These are phyloP conservation scores for Trichoderma erinaceum DNA, from an alignment of 495 filamentous ascomycete species.

Conservation along the genomic window DNA sequence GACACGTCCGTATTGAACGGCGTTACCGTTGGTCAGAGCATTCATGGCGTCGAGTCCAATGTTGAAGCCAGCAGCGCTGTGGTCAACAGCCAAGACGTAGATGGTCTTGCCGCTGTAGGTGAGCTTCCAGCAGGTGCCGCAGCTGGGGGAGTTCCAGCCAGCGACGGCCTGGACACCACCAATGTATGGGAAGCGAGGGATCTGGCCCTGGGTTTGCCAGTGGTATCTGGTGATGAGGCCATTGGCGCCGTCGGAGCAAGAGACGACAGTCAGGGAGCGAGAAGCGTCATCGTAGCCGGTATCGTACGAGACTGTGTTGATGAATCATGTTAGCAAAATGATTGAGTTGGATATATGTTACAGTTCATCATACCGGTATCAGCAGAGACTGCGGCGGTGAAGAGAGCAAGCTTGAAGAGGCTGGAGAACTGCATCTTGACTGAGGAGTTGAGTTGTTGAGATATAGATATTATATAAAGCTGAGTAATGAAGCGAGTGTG, in stretches of 20 bases:
- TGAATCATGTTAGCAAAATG: constrained; percentile 18
- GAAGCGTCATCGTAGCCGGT: constrained; percentile 48
- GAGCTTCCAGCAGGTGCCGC: constrained; percentile 65
- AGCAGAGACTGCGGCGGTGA: constrained; percentile 32
- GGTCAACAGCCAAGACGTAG: constrained; percentile 63
- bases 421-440: constrained; percentile 49
- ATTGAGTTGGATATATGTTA: constrained; percentile 13
- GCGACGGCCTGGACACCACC: constrained; percentile 55
- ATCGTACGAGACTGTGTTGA: constrained; percentile 47
- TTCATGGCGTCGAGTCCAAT: constrained; percentile 62
- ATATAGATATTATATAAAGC: neutral
- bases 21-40: constrained; percentile 53
- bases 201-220: constrained; percentile 38
- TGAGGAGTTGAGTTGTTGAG: constrained; percentile 9
- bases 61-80: constrained; percentile 54
- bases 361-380: constrained; percentile 25
- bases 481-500: neutral
- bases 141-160: constrained; percentile 53
- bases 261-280: constrained; percentile 39
- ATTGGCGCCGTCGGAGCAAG: constrained; percentile 55
- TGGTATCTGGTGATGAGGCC: constrained; percentile 50
- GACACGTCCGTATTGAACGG: constrained; percentile 49
- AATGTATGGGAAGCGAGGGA: constrained; percentile 54
- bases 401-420: constrained; percentile 32
- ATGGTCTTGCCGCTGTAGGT: constrained; percentile 55